These are phyloP conservation scores for Backusella parvicylindrica DNA, from an alignment of 192 early-diverging fungal species.

Conservation along the genomic window DNA sequence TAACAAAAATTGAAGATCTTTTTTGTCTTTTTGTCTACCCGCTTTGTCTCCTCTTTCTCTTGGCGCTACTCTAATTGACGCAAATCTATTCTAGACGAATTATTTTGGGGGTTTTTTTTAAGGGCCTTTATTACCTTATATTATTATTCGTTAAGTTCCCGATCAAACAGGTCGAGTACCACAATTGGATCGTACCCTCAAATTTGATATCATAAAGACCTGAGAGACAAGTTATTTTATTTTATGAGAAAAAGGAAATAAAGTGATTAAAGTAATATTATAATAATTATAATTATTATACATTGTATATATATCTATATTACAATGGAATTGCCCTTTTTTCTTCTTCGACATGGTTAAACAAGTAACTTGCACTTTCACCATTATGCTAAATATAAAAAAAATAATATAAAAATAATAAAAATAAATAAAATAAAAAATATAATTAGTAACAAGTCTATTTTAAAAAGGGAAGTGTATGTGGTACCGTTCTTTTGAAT, in stretches of 20 bases:
- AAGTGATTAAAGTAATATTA: background rate
- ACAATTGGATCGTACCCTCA: slow-evolving; percentile 2
- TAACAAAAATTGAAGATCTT: background rate
- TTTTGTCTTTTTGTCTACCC: background rate
- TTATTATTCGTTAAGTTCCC: background rate
- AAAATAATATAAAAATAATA: background rate
- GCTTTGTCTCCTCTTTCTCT: background rate
- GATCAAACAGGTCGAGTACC: background rate
- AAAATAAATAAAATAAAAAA: background rate
- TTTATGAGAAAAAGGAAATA: background rate
- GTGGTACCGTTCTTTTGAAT: slow-evolving; percentile 66
- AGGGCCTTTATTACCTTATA: background rate
- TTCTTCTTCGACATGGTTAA: slow-evolving; percentile 31
- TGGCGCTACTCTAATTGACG: background rate
- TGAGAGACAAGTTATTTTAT: too few relatives aligned
- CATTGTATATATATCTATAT: background rate
- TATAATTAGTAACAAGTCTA: slow-evolving; percentile 1
- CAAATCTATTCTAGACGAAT: background rate
- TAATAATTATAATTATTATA: too few relatives aligned
- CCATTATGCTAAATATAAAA: slow-evolving; percentile 30
- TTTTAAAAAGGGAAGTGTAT: background rate
- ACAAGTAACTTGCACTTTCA: slow-evolving; percentile 32
- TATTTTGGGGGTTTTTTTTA: background rate
- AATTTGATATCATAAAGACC: too few relatives aligned
- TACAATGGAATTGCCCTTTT: background rate